These are phyloP conservation scores for Pseudoneurospora amorphoporcata DNA, from an alignment of 495 filamentous ascomycete genomes.

Conservation along the genomic window DNA sequence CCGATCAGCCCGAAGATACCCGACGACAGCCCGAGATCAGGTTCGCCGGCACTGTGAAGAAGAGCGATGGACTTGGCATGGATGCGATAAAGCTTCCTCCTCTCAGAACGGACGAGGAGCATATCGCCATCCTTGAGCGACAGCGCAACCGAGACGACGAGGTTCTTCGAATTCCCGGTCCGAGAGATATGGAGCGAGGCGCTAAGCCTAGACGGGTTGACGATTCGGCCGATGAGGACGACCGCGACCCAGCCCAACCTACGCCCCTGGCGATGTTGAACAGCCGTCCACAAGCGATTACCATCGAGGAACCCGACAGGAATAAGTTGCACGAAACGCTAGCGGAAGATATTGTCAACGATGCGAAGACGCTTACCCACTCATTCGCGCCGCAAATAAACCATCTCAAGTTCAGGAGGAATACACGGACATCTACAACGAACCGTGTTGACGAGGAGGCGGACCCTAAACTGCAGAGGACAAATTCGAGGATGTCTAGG, in stretches of 20 bases:
- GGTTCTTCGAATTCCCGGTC: slow-evolving; percentile 75
- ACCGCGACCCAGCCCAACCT: slow-evolving; percentile 4
- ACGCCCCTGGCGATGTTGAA: slow-evolving; percentile 3
- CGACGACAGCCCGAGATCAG: slow-evolving; percentile 38
- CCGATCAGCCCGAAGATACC: slow-evolving; percentile 20
- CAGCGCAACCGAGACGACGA: slow-evolving; percentile 66
- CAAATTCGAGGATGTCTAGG: slow-evolving; percentile 13
- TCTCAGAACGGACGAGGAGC: slow-evolving; percentile 54
- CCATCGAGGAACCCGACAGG: slow-evolving; percentile 50
- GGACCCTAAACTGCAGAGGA: not conserved
- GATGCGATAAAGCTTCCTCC: slow-evolving; percentile 37
- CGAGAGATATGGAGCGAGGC: slow-evolving; percentile 75
- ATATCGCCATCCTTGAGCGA: slow-evolving; percentile 77
- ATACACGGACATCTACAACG: slow-evolving; percentile 10
- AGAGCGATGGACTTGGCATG: slow-evolving; percentile 31
- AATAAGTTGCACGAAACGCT: slow-evolving; percentile 17
- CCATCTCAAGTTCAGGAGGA: slow-evolving; percentile 25
- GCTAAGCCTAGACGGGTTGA: slow-evolving; percentile 53
- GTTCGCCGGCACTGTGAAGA: slow-evolving; percentile 51
- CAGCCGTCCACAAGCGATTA: slow-evolving; percentile 46
- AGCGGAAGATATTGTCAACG: slow-evolving; percentile 25
- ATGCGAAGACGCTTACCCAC: slow-evolving; percentile 23
- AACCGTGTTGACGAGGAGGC: slow-evolving; percentile 6
- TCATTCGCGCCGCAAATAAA: slow-evolving; percentile 8
- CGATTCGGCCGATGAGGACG: slow-evolving; percentile 15